phyloP scores from a whole-genome alignment of 106 monocot species.

The Platanthera zijinensis region DNA sequence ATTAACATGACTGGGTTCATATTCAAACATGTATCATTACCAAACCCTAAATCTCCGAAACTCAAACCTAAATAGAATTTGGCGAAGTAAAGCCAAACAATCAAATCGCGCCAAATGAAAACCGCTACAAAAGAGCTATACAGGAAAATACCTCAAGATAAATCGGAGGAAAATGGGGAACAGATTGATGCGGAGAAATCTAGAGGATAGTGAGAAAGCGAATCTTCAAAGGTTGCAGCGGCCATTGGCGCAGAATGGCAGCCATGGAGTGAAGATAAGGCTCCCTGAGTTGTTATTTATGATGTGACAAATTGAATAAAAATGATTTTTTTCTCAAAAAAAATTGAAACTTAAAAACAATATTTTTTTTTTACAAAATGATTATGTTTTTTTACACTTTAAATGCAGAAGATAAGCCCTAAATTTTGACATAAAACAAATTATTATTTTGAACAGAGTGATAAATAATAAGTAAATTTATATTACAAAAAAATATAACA shows the following conservation, averaged over 20 bases:
- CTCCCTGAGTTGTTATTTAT: neutral
- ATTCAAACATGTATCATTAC: neutral
- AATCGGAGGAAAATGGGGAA: neutral
- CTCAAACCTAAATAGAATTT: neutral
- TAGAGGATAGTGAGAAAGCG: neutral
- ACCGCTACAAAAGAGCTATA: neutral
- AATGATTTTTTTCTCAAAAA: too few relatives aligned
- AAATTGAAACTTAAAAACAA: too few relatives aligned
- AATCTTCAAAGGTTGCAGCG: neutral
- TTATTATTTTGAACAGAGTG: too few relatives aligned
- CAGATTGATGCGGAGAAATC: neutral
- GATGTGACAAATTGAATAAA: too few relatives aligned
- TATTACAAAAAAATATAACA: too few relatives aligned
- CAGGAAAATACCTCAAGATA: neutral
- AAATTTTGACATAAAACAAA: too few relatives aligned
- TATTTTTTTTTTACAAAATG: too few relatives aligned
- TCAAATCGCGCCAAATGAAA: neutral
- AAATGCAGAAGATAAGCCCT: too few relatives aligned
- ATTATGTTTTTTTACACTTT: too few relatives aligned
- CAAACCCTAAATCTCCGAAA: neutral
- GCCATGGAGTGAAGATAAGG: neutral
- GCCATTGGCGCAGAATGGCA: neutral
- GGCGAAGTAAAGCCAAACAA: neutral
- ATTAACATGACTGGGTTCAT: too few relatives aligned
- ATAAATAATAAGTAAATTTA: too few relatives aligned